Evolutionary conservation across 2,329 filamentous ascomycete genomes (phyloP), one percentile per base, ranked within the genome.

Genomic region (Torrubiella hemipterigena): DNA sequence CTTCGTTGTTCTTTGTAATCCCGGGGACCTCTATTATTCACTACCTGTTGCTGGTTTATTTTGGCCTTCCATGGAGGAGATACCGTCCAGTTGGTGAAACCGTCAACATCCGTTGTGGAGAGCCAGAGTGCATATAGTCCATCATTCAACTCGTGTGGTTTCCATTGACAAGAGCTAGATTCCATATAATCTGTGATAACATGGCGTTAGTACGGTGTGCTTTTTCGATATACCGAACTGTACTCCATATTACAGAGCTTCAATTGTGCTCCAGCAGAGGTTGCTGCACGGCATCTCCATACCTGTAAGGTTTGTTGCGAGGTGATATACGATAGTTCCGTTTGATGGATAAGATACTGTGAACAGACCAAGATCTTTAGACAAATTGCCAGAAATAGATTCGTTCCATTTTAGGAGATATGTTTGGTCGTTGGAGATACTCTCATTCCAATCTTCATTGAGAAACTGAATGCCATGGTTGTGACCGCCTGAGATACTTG

Each of bases 401-500:
- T 47, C 40, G 37, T 55, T 52, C 51, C 51, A 55, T 17, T 34
- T 33, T 26, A 54, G 36, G 3, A 38, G 45, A 32, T 51, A 50
- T 2, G 35, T 35, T 18, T 44, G 35, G n/a, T 43, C 49, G 27
- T 52, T 53, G 17, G 46, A 42, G 9, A 54, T 52, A 34, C 44
- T 55, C 12, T 47, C 45, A 40, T 55, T 55, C 49, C 51, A 55
- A 13, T 47, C 42, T 19, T 49, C 42, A 33, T 54, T 55, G 15
- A 47, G 37, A 31, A 54, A 55, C 7, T 37, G 48, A 16, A 53
- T 39, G 25, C 49, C 46, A 24, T 50, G 42, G 26, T 41, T 43
- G n/a, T 36, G 38, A n/a, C 32, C 26, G 27, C 38, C 37, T 27
- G 34, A 32, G 22, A 34, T 30, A 26, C 35, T 30, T 7, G 30